phyloP scores from a whole-genome alignment of 1,284 basidiomycete genomes.

The Sporisorium exsertum region DNA sequence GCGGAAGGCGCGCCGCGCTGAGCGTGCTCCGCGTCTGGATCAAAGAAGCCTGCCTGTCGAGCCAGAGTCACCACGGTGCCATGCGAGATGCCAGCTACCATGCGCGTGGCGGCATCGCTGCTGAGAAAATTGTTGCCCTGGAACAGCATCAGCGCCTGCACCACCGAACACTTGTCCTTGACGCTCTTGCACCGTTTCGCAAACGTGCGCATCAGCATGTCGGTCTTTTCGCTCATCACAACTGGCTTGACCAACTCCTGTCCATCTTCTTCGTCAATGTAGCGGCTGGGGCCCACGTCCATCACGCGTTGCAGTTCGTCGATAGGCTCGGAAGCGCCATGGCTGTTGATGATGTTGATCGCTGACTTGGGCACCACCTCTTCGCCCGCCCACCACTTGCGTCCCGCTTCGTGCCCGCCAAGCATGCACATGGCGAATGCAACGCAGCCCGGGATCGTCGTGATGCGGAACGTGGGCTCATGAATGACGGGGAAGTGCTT shows the following conservation, averaged over 20 bases:
- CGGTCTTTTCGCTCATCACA: conserved; percentile 61
- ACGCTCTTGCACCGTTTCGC: conserved; percentile 48
- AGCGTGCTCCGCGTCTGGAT: conserved; percentile 44
- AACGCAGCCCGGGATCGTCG: conserved; percentile 57
- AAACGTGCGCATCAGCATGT: conserved; percentile 60
- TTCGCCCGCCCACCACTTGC: conserved; percentile 63
- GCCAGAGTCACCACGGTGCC: conserved; percentile 52
- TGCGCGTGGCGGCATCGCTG: conserved; percentile 46
- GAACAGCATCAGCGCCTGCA: conserved; percentile 59
- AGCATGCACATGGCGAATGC: conserved; percentile 63
- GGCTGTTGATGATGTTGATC: conserved; percentile 39
- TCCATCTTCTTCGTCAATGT: conserved; percentile 59
- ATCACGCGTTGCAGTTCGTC: conserved; percentile 10
- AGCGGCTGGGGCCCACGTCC: conserved; percentile 22
- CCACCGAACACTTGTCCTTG: conserved; percentile 58
- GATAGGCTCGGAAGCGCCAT: conserved; percentile 9
- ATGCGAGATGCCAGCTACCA: conserved; percentile 51
- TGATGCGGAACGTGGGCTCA: conserved; percentile 63
- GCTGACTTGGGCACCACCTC: conserved; percentile 55
- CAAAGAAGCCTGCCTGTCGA: conserved; percentile 59
- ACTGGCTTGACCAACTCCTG: conserved; percentile 61
- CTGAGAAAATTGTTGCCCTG: conserved; percentile 58
- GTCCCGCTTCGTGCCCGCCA: conserved; percentile 55
- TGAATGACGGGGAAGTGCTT: conserved; percentile 63
- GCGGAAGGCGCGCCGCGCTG: conserved; percentile 23